Evolutionary conservation across 176 grass and related monocot species (phyloP), one percentile per base, ranked within the genome.

Genomic region (Neostapfia colusana): DNA sequence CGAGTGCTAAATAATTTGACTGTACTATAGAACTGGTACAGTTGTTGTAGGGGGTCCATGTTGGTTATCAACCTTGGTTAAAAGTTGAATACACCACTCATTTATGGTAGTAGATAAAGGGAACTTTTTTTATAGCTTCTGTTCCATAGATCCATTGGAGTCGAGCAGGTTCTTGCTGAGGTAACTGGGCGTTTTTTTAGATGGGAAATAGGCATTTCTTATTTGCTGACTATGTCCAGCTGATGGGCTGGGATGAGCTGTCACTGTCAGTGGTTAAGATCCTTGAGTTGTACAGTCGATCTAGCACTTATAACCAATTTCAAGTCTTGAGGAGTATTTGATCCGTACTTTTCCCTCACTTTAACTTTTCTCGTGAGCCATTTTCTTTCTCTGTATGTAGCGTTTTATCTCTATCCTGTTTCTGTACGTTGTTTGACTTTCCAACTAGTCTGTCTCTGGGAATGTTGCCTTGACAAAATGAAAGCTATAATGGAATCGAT

Each of bases 241-340:
- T 20, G 37, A 67, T 76, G 42, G 35, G 3, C 38, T 69, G 61
- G 35, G 42, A 83, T 83, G 53, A 63, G 25, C 43, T 51, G 42
- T 74, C n/a, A 9, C 43, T 51, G 42, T 74, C n/a, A 9, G 39
- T 51, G 16, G 7, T 79, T 64, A 26, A 38, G 71, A 65, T 49
- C 48, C 69, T 74, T 62, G 8, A 79, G 4, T 53, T 34, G 17
- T 70, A 55, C 36, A 63, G 25, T 83, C 2, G 26, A 77, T 83
- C 31, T 31, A 31, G 31, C 31, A 3, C 31, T 31, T 31, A 31
- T 31, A 31, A 31, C 31, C 31, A 31, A 31, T 31, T 31, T 31
- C 31, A 31, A 31, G 3, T 31, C 31, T 1, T 31, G 31, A 31
- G 31, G 31, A 31, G 31, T 31, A 31, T 31, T 31, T 31, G 31